phyloP scores from a whole-genome alignment of 2,329 filamentous ascomycete species.

The Cadophora sp. region DNA sequence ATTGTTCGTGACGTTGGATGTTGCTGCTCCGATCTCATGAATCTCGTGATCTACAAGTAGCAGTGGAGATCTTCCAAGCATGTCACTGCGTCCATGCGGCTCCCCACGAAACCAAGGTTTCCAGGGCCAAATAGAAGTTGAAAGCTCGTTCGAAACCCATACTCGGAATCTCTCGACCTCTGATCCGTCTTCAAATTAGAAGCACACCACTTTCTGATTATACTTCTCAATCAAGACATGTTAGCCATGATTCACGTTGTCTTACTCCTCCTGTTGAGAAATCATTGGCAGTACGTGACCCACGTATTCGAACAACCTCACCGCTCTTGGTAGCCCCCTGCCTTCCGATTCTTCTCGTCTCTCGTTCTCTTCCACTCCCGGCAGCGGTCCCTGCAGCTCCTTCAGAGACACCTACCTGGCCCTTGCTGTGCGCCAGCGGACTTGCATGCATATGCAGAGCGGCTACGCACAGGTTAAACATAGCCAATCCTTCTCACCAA shows the following conservation, averaged over 20 bases:
- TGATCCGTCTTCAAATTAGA: slow-evolving; percentile 24
- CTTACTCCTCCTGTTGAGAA: slow-evolving; percentile 32
- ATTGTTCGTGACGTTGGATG: not conserved
- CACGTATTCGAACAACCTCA: slow-evolving; percentile 43
- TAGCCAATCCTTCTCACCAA: slow-evolving; percentile 37
- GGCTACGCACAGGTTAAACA: slow-evolving; percentile 40
- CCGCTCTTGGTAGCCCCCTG: slow-evolving; percentile 35
- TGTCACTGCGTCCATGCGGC: slow-evolving; percentile 35
- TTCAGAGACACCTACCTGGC: slow-evolving; percentile 37
- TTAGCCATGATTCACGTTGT: slow-evolving; percentile 36
- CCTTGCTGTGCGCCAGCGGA: slow-evolving; percentile 41
- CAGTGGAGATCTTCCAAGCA: slow-evolving; percentile 33
- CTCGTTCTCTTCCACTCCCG: slow-evolving; percentile 39
- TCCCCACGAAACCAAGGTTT: slow-evolving; percentile 34
- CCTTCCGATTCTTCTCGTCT: slow-evolving; percentile 22
- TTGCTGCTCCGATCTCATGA: slow-evolving; percentile 9
- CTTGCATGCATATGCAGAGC: slow-evolving; percentile 45
- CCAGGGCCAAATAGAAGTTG: slow-evolving; percentile 10
- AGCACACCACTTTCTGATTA: slow-evolving; percentile 19
- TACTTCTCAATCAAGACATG: slow-evolving; percentile 24
- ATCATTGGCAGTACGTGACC: slow-evolving; percentile 45
- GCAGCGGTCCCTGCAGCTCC: slow-evolving; percentile 43
- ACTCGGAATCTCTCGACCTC: slow-evolving; percentile 27
- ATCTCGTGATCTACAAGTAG: slow-evolving; percentile 32
- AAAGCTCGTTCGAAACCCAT: slow-evolving; percentile 25